Conservation (phyloP, 176 grass and related monocot species). For the Musa beccarii region DNA sequence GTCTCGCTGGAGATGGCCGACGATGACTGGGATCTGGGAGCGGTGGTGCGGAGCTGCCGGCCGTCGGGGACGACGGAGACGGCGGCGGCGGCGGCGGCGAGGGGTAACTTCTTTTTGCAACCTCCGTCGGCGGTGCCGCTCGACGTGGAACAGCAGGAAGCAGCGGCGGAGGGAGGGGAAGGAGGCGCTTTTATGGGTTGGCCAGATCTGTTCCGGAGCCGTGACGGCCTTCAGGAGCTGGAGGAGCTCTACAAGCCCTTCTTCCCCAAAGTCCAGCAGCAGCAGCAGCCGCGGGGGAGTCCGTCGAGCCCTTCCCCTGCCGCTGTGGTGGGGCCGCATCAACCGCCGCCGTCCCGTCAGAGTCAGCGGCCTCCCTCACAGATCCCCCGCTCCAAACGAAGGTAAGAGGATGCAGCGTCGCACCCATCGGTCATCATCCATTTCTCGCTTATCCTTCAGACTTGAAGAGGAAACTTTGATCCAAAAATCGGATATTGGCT, state of each 20-base stretch:
- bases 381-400: constrained; percentile 43
- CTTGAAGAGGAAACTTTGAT: constrained; percentile 4
- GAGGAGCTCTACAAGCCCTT: constrained; percentile 43
- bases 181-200: constrained; percentile 1
- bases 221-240: constrained; percentile 5
- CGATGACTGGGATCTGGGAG: constrained; percentile 68
- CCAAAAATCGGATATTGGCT: constrained; percentile 1
- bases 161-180: neutral
- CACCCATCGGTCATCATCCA: neutral
- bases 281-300: neutral
- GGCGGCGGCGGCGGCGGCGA: neutral
- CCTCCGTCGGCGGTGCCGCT: neutral
- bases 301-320: neutral
- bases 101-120: constrained; percentile 18
- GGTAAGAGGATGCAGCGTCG: constrained; percentile 14
- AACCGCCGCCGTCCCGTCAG: neutral
- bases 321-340: neutral
- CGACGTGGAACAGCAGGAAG: neutral
- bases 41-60: constrained; percentile 38
- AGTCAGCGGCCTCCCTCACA: constrained; percentile 1
- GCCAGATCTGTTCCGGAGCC: constrained; percentile 8
- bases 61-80: constrained; percentile 9
- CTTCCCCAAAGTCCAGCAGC: constrained; percentile 15
- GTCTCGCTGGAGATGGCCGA: constrained; percentile 9
- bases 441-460: neutral